phyloP scores from a whole-genome alignment of 257 asterid species.

The Nicotiana undulata region DNA sequence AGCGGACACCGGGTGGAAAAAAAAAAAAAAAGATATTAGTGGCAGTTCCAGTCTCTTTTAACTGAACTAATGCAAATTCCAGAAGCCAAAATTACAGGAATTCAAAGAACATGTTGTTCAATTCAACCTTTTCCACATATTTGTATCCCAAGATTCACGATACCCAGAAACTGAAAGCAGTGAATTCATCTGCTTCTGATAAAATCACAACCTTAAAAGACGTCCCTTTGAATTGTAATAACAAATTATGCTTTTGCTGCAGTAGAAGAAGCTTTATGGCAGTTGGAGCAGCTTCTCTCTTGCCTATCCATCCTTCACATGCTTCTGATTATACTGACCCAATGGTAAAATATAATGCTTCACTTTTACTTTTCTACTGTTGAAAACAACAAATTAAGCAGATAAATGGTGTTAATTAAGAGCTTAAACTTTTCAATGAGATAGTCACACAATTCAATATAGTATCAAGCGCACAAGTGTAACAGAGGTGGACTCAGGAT shows the following conservation, averaged over 20 bases:
- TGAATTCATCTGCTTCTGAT: not conserved
- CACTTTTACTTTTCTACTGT: not conserved
- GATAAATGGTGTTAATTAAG: too few species aligned
- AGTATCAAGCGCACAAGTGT: too few species aligned
- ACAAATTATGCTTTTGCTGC: constrained; percentile 40
- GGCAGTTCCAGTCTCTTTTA: not conserved
- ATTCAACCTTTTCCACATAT: not conserved
- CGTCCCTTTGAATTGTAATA: constrained; percentile 6
- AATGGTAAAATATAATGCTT: constrained; percentile 22
- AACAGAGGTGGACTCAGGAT: too few species aligned
- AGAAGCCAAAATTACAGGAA: not conserved
- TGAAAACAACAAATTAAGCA: too few species aligned
- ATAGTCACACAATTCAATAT: too few species aligned
- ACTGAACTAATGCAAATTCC: not conserved
- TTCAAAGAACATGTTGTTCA: not conserved
- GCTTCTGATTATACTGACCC: constrained; percentile 38
- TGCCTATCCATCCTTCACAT: constrained; percentile 35
- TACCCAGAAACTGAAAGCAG: not conserved
- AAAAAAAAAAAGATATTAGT: not conserved
- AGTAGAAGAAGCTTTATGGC: constrained; percentile 49
- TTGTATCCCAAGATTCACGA: constrained; percentile 2
- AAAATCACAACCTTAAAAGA: not conserved
- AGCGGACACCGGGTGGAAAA: too few species aligned
- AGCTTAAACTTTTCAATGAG: too few species aligned
- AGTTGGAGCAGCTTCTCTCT: constrained; percentile 30